Base-by-base conservation (phyloP, 2,329 filamentous ascomycete species). In the Elsinoe ampelina region DNA sequence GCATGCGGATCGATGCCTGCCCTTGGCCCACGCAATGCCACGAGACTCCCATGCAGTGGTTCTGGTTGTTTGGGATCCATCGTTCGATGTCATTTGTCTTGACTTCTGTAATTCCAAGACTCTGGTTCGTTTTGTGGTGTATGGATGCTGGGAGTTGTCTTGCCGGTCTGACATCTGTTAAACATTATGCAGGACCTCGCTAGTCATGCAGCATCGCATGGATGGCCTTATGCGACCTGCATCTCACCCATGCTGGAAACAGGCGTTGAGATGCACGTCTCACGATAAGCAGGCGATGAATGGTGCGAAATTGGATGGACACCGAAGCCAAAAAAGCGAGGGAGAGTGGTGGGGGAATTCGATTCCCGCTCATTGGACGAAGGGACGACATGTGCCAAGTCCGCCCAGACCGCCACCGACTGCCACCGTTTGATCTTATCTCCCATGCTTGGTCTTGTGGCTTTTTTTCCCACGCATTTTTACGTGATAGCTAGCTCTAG, bases 21-120 rank as follows among this genome's bases (percentile, higher is more conserved):
- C 48, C 48, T 52, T 52, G 48, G 48, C 48, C 48, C 34, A 52
- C 48, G 48, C 48, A 52, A 52, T 52, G 48, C 48, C 48, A 52
- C 48, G 48, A 52, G 48, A 52, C 32, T 38, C 15, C 10, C 26
- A 35, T 32, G 48, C 20, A 30, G 26, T 36, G 7, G 45, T 7
- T 39, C 13, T 52, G 48, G 48, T 52, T 39, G 48, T 52, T 39
- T 52, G 17, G 35, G 17, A 10, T 15, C 26, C 32, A 20, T n/a
- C 32, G 26, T 38, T 52, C 32, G 26, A 52, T 52, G 19, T 38
- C 48, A 20, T 52, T 15, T 52, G 13, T 52, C 19, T 35, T 35
- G 12, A 19, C 11, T 34, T 50, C 45, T 50, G 26, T 20, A 34
- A 22, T 22, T 17, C 41, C 19, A 45, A 45, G 41, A 26, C 19